Conservation (phyloP, 1,284 basidiomycete genomes). For the Inonotus obliquus region DNA sequence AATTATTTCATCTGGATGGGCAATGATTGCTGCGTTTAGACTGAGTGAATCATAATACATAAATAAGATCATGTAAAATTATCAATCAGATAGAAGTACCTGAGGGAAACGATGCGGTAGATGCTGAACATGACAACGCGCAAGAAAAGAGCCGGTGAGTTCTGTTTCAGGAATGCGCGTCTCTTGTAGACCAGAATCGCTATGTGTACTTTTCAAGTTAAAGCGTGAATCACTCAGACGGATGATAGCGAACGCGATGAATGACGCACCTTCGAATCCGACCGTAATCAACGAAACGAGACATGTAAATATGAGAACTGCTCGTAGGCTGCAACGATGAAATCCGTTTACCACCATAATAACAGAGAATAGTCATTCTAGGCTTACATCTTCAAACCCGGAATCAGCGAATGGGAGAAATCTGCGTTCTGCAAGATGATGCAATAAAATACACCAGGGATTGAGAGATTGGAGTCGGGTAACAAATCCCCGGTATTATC, state of each 20-base stretch:
- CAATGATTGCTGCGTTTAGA: constrained; percentile 13
- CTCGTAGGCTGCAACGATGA: constrained; percentile 9
- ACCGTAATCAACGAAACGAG: constrained; percentile 13
- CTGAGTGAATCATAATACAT: background rate
- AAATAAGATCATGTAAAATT: background rate
- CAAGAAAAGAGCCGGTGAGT: constrained; percentile 13
- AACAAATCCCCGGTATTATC: background rate
- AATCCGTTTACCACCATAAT: background rate
- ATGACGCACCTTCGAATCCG: constrained; percentile 11
- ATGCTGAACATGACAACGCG: constrained; percentile 16
- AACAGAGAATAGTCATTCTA: background rate
- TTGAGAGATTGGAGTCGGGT: constrained; percentile 14
- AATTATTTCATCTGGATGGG: constrained; percentile 16
- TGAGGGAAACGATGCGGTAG: constrained; percentile 13
- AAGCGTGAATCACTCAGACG: background rate
- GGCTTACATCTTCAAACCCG: constrained; percentile 10
- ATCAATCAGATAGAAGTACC: background rate
- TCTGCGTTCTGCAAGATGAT: constrained; percentile 15
- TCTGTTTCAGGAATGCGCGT: background rate
- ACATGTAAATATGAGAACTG: constrained; percentile 2
- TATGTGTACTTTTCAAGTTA: constrained; percentile 1
- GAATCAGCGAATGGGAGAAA: constrained; percentile 1
- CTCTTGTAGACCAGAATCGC: constrained; percentile 4
- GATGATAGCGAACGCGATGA: background rate
- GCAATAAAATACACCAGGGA: constrained; percentile 18